Conservation (phyloP, 345 rosid species). For the Euphorbia tirucalli region DNA sequence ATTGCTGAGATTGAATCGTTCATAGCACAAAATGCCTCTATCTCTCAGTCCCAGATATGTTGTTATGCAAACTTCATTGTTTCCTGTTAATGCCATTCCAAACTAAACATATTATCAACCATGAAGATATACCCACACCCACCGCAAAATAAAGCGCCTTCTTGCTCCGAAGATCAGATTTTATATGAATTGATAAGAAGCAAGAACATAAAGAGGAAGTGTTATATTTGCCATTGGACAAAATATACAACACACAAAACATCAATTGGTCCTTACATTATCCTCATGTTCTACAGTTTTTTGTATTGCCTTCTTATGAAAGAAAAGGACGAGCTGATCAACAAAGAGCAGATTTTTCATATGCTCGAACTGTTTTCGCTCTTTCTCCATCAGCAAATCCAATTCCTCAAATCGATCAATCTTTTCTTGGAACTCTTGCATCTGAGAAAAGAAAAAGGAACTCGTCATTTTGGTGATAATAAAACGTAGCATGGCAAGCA, state of each 20-base stretch:
- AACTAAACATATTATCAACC: no score
- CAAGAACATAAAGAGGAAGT: background rate
- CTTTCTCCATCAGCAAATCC: conserved; percentile 82
- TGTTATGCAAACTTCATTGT: background rate
- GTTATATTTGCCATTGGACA: no score
- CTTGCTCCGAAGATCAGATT: background rate
- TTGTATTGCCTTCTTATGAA: conserved; percentile 38
- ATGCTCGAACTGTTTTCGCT: conserved; percentile 70
- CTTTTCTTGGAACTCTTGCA: conserved; percentile 69
- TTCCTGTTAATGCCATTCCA: no score
- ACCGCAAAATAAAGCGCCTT: background rate
- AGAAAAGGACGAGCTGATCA: conserved; percentile 69
- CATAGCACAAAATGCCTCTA: background rate
- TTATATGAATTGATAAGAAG: background rate
- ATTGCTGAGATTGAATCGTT: background rate
- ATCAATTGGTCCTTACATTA: conserved; percentile 32
- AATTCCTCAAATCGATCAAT: conserved; percentile 67
- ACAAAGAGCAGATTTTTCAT: conserved; percentile 68
- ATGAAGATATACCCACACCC: no score
- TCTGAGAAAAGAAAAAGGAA: conserved; percentile 35
- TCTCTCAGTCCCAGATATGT: background rate
- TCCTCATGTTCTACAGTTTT: conserved; percentile 34
- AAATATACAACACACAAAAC: no score
- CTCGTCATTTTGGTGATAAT: background rate
- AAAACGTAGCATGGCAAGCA: background rate